Base-by-base conservation (phyloP, 768 basidiomycete genomes). In the Tricholoma flavovirens region DNA sequence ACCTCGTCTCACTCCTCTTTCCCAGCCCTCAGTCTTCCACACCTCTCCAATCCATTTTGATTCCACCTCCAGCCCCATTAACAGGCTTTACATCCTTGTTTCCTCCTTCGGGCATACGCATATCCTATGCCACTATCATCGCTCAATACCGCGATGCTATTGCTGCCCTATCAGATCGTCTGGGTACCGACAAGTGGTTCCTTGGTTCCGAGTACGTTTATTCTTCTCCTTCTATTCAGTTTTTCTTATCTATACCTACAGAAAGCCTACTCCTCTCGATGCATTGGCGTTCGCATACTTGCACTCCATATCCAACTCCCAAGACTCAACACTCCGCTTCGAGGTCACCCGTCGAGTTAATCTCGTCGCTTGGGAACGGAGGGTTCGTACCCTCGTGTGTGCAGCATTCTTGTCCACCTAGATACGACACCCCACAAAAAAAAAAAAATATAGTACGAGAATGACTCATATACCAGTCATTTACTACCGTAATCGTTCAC, bases 231-330 rank as follows among this genome's bases (percentile, higher is more conserved):
- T 38, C 46, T 45, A n/a, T n/a, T n/a, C n/a, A n/a, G n/a, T n/a
- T 17, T 42, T 45, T 24, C 22, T 22, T 35, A 22, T 26, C n/a
- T 48, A 15, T 14, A 56, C 8, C 32, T 49, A 29, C 56, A 93
- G 90, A 49, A 74, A 76, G 22, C 87, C 91, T 19, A 93, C 91
- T 1, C 79, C 86, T 0, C 81, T 93, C 12, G 91, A 93, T 65
- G 90, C 91, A 2, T 81, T 92, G 43, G 74, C 81, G 5, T 93
- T 93, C 65, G 90, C 91, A 1, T 93, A 93, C 63, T 73, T 93
- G 11, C 84, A 91, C 67, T 76, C 74, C 53, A 77, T 90, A 21
- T 71, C 89, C 5, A 72, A 83, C 49, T 73, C 76, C 21, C 38
- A 54, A 19, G 66, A 71, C 56, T 71, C 75, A 36, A 54, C 59